Conservation (phyloP, 441 rosid genomes). For the Pelargonium myrrhifolium region DNA sequence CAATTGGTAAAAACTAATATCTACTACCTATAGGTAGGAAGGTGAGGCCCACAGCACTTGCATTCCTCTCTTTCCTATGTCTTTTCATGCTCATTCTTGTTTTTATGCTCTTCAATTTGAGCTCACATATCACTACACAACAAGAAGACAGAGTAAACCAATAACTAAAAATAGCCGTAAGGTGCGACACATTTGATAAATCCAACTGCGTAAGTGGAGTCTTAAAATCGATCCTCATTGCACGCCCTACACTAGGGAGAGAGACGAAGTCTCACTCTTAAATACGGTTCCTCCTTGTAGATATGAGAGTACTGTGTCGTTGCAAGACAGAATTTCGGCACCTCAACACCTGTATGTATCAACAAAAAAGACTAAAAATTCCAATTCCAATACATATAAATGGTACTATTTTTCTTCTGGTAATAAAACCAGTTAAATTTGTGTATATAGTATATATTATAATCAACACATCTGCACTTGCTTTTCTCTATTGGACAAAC, state of each 20-base stretch:
- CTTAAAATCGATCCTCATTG: too few relatives aligned
- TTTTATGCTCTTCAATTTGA: background rate
- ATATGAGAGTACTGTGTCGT: too few relatives aligned
- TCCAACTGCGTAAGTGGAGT: too few relatives aligned
- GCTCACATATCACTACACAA: background rate
- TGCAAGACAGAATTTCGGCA: too few relatives aligned
- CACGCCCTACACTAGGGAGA: too few relatives aligned
- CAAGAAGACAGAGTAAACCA: background rate
- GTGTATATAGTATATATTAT: background rate
- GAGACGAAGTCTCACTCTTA: too few relatives aligned
- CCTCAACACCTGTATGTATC: too few relatives aligned
- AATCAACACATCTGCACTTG: slow-evolving; percentile 1
- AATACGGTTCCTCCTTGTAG: too few relatives aligned
- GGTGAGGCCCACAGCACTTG: background rate
- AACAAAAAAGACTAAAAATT: too few relatives aligned
- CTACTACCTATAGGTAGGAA: background rate
- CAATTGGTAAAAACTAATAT: background rate
- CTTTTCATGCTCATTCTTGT: background rate
- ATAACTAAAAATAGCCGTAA: too few relatives aligned
- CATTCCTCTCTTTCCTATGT: background rate
- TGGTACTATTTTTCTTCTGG: background rate
- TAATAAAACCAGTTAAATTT: background rate
- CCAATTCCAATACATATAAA: too few relatives aligned
- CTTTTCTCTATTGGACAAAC: background rate
- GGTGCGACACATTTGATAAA: too few relatives aligned